phyloP scores from a whole-genome alignment of 2,329 filamentous ascomycete species.

The Cladosporium sp. region DNA sequence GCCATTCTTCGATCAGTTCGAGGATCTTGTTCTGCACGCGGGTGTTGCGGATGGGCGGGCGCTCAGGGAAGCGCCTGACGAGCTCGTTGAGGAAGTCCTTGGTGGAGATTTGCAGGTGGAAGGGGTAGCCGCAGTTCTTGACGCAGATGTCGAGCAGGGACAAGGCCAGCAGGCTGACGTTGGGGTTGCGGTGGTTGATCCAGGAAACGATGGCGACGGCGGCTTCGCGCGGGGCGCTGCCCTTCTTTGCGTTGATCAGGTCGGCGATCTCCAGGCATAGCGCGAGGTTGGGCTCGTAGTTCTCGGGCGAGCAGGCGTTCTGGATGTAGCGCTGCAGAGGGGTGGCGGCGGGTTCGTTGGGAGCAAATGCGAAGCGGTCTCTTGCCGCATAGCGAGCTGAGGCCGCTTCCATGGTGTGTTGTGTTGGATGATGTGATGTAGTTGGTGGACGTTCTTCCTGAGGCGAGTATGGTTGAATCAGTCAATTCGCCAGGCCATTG shows the following conservation, averaged over 20 bases:
- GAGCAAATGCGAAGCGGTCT: conserved; percentile 84
- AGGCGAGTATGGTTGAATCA: neutral
- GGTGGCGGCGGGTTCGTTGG: conserved; percentile 71
- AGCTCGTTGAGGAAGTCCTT: conserved; percentile 99
- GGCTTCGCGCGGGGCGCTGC: conserved; percentile 89
- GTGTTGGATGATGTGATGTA: neutral
- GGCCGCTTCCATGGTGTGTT: conserved; percentile 71
- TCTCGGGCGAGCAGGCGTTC: conserved; percentile 93
- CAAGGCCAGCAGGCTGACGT: conserved; percentile 85
- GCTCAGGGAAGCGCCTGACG: conserved; percentile 90
- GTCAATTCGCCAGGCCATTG: neutral
- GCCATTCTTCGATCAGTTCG: conserved; percentile 97
- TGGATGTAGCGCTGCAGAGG: conserved; percentile 94
- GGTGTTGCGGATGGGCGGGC: conserved; percentile 79
- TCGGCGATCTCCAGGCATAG: conserved; percentile 95
- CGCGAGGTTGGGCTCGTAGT: conserved; percentile 96
- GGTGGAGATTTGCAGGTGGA: conserved; percentile 96
- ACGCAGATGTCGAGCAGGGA: conserved; percentile 95
- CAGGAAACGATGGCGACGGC: conserved; percentile 89
- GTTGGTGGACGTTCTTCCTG: no score
- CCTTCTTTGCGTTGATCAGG: conserved; percentile 96
- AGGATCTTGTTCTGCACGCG: conserved; percentile 89
- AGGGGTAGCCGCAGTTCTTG: conserved; percentile 99
- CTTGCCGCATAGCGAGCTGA: conserved; percentile 92
- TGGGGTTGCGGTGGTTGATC: conserved; percentile 95